Evolutionary conservation across 352 stramenopile genomes (phyloP).

Genomic region (Pythium utonaiense): DNA sequence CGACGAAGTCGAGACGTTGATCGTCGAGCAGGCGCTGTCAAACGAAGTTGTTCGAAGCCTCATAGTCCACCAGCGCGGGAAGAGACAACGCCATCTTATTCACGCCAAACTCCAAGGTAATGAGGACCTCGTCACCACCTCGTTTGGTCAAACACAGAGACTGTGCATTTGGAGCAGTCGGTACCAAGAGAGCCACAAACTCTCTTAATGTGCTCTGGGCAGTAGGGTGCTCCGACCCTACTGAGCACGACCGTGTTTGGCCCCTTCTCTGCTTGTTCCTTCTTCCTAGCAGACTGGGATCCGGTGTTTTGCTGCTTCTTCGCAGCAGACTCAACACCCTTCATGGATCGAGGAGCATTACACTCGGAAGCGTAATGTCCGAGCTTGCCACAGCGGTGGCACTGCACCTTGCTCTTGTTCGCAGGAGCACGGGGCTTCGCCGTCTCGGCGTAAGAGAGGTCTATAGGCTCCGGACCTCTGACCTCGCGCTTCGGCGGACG

Average conservation of each 20-base stretch:
- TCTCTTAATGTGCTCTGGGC: background rate
- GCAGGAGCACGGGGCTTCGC: background rate
- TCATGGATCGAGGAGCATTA: slow-evolving; percentile 1
- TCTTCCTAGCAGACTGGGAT: background rate
- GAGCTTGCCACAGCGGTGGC: slow-evolving; percentile 8
- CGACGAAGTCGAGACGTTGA: too few relatives aligned
- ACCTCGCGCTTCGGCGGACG: background rate
- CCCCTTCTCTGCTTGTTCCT: background rate
- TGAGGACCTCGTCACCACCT: background rate
- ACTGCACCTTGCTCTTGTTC: slow-evolving; percentile 1
- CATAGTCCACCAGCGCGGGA: too few relatives aligned
- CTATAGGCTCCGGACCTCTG: slow-evolving; percentile 11
- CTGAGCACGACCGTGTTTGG: slow-evolving; percentile 10
- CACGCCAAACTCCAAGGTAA: background rate
- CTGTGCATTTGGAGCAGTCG: background rate
- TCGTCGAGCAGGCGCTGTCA: too few relatives aligned
- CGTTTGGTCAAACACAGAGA: background rate
- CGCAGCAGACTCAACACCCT: background rate
- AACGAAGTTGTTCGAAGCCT: background rate
- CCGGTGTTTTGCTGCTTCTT: background rate
- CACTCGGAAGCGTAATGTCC: slow-evolving; percentile 8
- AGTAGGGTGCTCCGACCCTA: background rate
- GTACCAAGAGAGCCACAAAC: background rate
- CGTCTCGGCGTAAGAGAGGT: slow-evolving; percentile 8
- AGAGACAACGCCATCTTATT: background rate